These are phyloP conservation scores for Trichosporon sp. DNA, from an alignment of 1,284 basidiomycete species.

Conservation along the genomic window DNA sequence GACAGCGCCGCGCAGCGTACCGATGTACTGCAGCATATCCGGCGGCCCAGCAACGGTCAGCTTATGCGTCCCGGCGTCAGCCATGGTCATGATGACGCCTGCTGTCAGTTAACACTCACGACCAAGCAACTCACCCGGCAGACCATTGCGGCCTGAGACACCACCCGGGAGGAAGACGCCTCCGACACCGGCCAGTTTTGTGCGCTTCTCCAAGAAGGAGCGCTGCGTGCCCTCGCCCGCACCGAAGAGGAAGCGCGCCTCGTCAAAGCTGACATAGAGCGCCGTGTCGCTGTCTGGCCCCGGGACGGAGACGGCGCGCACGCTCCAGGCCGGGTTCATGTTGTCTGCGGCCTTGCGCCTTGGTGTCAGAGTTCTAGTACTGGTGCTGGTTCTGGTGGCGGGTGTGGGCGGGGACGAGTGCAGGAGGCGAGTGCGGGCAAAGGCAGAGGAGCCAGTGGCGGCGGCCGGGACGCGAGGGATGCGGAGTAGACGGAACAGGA, in stretches of 20 bases:
- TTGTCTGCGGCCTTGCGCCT: neutral
- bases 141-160: slow-evolving; percentile 56
- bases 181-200: slow-evolving; percentile 60
- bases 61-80: slow-evolving; percentile 60
- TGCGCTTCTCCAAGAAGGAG: slow-evolving; percentile 61
- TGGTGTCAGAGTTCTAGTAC: neutral
- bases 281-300: slow-evolving; percentile 73
- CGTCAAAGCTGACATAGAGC: slow-evolving; percentile 66
- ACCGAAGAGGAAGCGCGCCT: slow-evolving; percentile 79
- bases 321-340: slow-evolving; percentile 35
- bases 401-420: neutral
- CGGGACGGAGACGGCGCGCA: slow-evolving; percentile 46
- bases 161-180: slow-evolving; percentile 69
- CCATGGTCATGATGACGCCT: slow-evolving; percentile 77
- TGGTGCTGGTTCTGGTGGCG: no score
- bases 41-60: slow-evolving; percentile 66
- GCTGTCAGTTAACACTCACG: slow-evolving; percentile 11
- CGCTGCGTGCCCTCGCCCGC: slow-evolving; percentile 73
- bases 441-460: neutral
- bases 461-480: neutral
- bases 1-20: slow-evolving; percentile 53
- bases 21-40: slow-evolving; percentile 64
- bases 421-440: neutral
- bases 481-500: neutral
- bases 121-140: slow-evolving; percentile 56